Evolutionary conservation across 2,329 filamentous ascomycete species (phyloP), one percentile per base, ranked within the genome.

Genomic region (Hypomyces perniciosus): DNA sequence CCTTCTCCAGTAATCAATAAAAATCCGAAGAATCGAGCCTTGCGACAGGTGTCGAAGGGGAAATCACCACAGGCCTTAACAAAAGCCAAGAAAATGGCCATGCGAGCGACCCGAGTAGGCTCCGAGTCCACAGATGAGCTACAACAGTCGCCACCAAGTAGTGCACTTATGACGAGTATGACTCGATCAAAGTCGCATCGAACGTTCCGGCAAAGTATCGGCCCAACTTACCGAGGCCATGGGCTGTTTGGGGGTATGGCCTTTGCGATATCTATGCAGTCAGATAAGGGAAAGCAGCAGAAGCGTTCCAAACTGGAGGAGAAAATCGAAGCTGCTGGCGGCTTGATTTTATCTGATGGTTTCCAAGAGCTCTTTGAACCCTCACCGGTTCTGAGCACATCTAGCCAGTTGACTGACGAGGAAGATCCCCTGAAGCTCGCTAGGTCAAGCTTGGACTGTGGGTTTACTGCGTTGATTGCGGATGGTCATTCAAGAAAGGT

Each of bases 401-500:
- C 56, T 52, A 68, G 51, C 53, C 62, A 61, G 27, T 61, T 51
- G 56, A 61, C 50, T 55, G 65, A 67, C 48, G 53, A 66, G 56
- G 49, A 62, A 40, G 63, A 57, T 27, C 56, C 48, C 10, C 47
- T 93, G 13, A 72, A 66, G 1, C 74, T 95, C 1, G 81, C 72
- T 2, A 57, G 72, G 8, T 66, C 72, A 26, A 78, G 79, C 26
- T 62, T 71, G 34, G 69, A 77, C 2, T 72, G 84, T 1, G 85
- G 88, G 0, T 97, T 99, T 62, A 83, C 88, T 0, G 91, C 90
- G 4, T 72, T 97, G 10, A 88, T 99, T 53, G 86, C 91, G 0
- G 89, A 97, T 62, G 80, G 82, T 4, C 87, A 96, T 65, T 93
- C 88, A 6, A 83, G 92, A 43, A 90, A 90, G 56, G 81, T 84